Evolutionary conservation across 768 basidiomycete genomes (phyloP), one percentile per base, ranked within the genome.

Genomic region (Termitomyces sp.): DNA sequence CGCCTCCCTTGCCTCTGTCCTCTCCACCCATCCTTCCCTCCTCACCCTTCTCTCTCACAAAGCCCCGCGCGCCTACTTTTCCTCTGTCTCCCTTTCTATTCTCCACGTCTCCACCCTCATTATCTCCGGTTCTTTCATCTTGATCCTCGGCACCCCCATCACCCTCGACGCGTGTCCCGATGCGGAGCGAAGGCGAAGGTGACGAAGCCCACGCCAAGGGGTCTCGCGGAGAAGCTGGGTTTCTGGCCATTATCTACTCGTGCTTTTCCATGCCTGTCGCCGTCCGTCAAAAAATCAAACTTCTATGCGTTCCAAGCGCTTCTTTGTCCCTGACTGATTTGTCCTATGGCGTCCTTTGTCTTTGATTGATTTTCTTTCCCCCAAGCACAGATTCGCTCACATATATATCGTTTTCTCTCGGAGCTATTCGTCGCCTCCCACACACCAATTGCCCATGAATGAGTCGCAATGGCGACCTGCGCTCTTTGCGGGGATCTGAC

Each of bases 11-110:
- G 73, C 17, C 76, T 66, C 79, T 0, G 76, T 82, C 0, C 79
- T 94, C 50, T 81, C 86, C 53, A 76, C 76, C 5, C 81, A 78
- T 11, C 79, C 82, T 0, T 76, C 80, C 3, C 80, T 94, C 6
- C 82, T 82, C 3, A 59, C 67, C 0, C 79, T 89, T 10, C 81
- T 94, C 59, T 74, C 74, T n/a, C 66, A 68, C 14, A 90, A 94
- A 67, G 85, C 86, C 0, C 74, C 87, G 0, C 81, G 89, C 20
- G 92, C 91, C 0, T 94, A 93, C 77, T 95, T 91, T 68, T 86
- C 88, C 15, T 79, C 86, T 0, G 90, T 93, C 51, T 81, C 88
- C 1, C 76, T 77, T 51, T 90, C 93, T 54, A 84, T 94, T 59
- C 79, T 94, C 34, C 81, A 86, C 60, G 86, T 92, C 53, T 79